A percentile compares a stretch with the other conserved stretches of the same genome.
phyloP scores from a whole-genome alignment of 1,284 basidiomycete genomes.

The Erythrobasidium hasegawianum region DNA sequence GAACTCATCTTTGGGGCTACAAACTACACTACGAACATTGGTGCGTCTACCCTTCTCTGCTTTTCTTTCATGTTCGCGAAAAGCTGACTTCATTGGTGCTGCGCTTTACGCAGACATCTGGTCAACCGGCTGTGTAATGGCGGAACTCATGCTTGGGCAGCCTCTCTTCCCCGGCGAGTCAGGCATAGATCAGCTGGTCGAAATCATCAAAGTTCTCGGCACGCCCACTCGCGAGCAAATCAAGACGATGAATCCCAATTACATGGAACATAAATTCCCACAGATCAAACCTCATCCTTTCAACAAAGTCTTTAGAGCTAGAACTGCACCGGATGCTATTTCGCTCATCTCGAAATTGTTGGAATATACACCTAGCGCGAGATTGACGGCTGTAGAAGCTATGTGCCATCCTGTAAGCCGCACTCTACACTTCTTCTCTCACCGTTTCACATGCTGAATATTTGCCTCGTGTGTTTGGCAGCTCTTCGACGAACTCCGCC shows the following conservation, averaged over 20 bases:
- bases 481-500: slow-evolving; percentile 94
- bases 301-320: slow-evolving; percentile 96
- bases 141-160: slow-evolving; percentile 97
- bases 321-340: slow-evolving; percentile 93
- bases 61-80: background rate
- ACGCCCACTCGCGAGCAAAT: slow-evolving; percentile 98
- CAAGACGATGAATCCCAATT: slow-evolving; percentile 99
- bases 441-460: background rate
- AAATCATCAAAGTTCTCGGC: slow-evolving; percentile 99
- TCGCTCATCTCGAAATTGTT: slow-evolving; percentile 90
- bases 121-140: slow-evolving; percentile 99
- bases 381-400: slow-evolving; percentile 86
- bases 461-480: slow-evolving; percentile 68
- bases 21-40: slow-evolving; percentile 99
- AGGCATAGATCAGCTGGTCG: slow-evolving; percentile 98
- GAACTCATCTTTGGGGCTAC: slow-evolving; percentile 99
- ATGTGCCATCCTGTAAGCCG: slow-evolving; percentile 42
- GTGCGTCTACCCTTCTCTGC: slow-evolving; percentile 54
- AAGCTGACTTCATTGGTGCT: background rate
- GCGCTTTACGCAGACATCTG: slow-evolving; percentile 72
- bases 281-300: slow-evolving; percentile 98
- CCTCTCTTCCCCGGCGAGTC: slow-evolving; percentile 98
- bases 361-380: slow-evolving; percentile 92
- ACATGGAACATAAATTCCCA: slow-evolving; percentile 99
- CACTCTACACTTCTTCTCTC: background rate